These are phyloP conservation scores for Colletotrichum caudatum DNA, from an alignment of 2,329 filamentous ascomycete species.

Conservation along the genomic window DNA sequence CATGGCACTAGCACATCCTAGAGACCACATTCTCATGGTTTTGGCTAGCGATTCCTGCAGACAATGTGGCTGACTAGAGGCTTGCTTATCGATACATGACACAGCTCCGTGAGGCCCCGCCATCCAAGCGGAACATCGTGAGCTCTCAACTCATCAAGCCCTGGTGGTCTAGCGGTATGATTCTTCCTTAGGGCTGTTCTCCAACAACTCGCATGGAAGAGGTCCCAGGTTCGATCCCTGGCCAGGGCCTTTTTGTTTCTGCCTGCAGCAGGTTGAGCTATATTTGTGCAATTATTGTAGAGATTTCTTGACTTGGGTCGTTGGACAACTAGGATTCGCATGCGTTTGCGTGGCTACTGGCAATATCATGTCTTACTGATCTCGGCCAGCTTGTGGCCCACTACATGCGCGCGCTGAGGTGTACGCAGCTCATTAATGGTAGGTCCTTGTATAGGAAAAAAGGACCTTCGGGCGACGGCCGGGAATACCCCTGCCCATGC, in stretches of 20 bases:
- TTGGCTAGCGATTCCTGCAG: not conserved
- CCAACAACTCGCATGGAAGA: slow-evolving; percentile 22
- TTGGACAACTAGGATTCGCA: not conserved
- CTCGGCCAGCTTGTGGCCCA: not conserved
- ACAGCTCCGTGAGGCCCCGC: not conserved
- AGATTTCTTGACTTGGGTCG: not conserved
- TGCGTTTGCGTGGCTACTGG: slow-evolving; percentile 5
- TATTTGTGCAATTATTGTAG: slow-evolving; percentile 6
- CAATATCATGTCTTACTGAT: not conserved
- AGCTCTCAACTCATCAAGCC: not conserved
- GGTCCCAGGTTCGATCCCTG: slow-evolving; percentile 41
- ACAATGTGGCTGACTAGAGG: not conserved
- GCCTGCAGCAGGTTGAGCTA: not conserved
- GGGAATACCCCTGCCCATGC: slow-evolving; percentile 40
- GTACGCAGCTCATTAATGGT: not conserved
- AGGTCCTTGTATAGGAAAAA: slow-evolving; percentile 20
- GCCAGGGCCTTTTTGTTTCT: slow-evolving; percentile 14
- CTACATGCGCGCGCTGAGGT: not conserved
- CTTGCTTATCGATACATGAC: not conserved
- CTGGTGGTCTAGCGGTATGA: slow-evolving; percentile 42
- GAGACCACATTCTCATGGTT: not conserved
- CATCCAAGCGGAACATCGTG: slow-evolving; percentile 4
- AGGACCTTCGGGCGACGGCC: slow-evolving; percentile 23
- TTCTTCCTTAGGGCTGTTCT: slow-evolving; percentile 37
- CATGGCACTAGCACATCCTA: too few relatives aligned